Evolutionary conservation across 257 asterid genomes (phyloP), one percentile per base, ranked within the genome.

Genomic region (Scutellaria galericulata): DNA sequence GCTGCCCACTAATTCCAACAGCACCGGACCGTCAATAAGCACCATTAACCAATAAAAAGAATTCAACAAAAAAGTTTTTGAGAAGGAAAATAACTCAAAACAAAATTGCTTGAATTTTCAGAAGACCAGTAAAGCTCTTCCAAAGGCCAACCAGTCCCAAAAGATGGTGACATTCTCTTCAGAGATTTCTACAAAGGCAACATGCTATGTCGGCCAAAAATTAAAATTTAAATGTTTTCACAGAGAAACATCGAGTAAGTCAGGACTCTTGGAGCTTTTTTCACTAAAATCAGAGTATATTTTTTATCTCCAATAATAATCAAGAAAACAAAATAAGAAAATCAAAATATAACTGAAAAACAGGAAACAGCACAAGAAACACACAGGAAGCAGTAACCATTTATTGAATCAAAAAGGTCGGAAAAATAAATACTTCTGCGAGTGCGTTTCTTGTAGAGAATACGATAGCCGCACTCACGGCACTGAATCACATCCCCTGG

Each of bases 401-500:
- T 7, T 4, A 46, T 58, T 22, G 50, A 39, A 47, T 2, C 20
- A 39, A 22, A 45, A 47, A 5, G 5, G 9, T 15, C 11, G 11
- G 6, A 61, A 65, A 15, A 57, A 7, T 6, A 64, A 54, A 24
- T 87, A 84, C 96, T 90, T 84, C 95, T 77, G 78, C 96, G 97
- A 55, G 96, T 90, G 14, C 98, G 94, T 71, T 92, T 92, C 94
- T 92, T 92, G 89, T 92, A 92, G 35, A 92, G 90, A 72, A 92
- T 88, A 55, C 97, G 96, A 59, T 92, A 90, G 14, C 96, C 97
- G 40, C 98, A 92, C 58, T 90, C 96, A 40, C 98, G 87, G 76
- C 98, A 92, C 87, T 87, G 97, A 66, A 92, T 87, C 86, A 86
- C 97, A 75, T 90, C 96, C 45, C 90, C 95, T 7, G 85, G 80